Conservation (phyloP, 2,329 filamentous ascomycete genomes). For the Alternaria incomplexa region DNA sequence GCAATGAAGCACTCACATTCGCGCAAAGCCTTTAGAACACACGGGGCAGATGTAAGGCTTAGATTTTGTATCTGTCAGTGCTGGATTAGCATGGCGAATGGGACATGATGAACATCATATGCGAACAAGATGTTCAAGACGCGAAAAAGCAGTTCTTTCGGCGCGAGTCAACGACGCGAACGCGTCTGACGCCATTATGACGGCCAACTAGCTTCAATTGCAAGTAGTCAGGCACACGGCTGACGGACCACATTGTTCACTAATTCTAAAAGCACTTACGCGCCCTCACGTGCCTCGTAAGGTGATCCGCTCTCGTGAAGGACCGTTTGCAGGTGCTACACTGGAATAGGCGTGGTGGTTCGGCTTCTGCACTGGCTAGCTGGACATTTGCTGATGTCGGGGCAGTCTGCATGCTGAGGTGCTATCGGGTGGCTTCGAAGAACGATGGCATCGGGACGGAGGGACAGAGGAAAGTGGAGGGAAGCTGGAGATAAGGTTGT, state of each 20-base stretch:
- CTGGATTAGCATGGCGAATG: slow-evolving; percentile 13
- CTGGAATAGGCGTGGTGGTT: slow-evolving; percentile 49
- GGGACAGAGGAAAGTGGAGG: slow-evolving; percentile 32
- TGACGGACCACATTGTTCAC: neutral
- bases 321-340: slow-evolving; percentile 60
- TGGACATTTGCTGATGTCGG: slow-evolving; percentile 9
- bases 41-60: slow-evolving; percentile 55
- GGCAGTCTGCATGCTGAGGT: slow-evolving; percentile 26
- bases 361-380: slow-evolving; percentile 21
- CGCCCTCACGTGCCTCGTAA: slow-evolving; percentile 60
- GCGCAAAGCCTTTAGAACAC: slow-evolving; percentile 55
- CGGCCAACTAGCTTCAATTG: neutral
- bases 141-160: neutral
- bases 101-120: neutral
- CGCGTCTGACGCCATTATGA: neutral
- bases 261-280: slow-evolving; percentile 37
- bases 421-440: slow-evolving; percentile 10
- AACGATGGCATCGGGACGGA: slow-evolving; percentile 21
- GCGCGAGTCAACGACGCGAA: neutral
- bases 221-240: neutral
- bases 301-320: slow-evolving; percentile 60
- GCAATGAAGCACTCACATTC: slow-evolving; percentile 44
- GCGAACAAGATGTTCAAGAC: neutral
- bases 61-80: slow-evolving; percentile 46
- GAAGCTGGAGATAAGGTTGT: slow-evolving; percentile 23